phyloP scores from a whole-genome alignment of 139 green algal genomes.

The Edaphochlamys debaryana region DNA sequence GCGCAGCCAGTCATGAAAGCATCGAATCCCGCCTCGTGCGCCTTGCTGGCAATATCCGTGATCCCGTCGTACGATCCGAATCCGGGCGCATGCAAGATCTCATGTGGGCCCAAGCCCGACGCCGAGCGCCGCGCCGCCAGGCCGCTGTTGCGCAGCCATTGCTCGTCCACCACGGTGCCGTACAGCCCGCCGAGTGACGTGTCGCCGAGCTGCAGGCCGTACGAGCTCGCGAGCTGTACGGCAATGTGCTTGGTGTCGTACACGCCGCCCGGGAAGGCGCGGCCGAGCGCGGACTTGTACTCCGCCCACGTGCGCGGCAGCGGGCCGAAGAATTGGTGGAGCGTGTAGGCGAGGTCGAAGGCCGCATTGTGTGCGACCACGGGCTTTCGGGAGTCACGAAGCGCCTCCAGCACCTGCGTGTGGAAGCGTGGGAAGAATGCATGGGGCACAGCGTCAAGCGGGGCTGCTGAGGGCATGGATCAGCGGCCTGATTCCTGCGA shows the following conservation, averaged over 20 bases:
- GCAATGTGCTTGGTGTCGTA: constrained; percentile 83
- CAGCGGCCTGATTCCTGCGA: too few relatives aligned
- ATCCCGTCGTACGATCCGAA: constrained; percentile 21
- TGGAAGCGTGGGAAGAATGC: background rate
- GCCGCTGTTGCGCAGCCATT: constrained; percentile 2
- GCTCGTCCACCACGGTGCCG: constrained; percentile 6
- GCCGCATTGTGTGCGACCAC: constrained; percentile 75
- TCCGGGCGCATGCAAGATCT: constrained; percentile 40
- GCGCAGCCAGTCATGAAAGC: constrained; percentile 81
- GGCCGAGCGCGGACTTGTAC: constrained; percentile 58
- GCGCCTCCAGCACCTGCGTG: constrained; percentile 63
- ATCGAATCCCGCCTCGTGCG: constrained; percentile 85
- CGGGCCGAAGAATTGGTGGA: constrained; percentile 62
- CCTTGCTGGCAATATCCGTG: constrained; percentile 36
- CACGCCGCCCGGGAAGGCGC: constrained; percentile 74
- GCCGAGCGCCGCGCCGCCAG: background rate
- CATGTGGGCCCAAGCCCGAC: background rate
- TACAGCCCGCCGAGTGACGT: constrained; percentile 35
- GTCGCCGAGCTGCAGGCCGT: constrained; percentile 13
- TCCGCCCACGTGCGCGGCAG: constrained; percentile 59
- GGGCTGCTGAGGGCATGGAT: background rate
- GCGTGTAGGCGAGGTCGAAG: constrained; percentile 74
- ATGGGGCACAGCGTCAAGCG: background rate
- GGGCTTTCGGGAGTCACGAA: constrained; percentile 60
- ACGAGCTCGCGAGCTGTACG: background rate